Conservation (phyloP, 2,329 filamentous ascomycete genomes). For the Stemphylium lycopersici region DNA sequence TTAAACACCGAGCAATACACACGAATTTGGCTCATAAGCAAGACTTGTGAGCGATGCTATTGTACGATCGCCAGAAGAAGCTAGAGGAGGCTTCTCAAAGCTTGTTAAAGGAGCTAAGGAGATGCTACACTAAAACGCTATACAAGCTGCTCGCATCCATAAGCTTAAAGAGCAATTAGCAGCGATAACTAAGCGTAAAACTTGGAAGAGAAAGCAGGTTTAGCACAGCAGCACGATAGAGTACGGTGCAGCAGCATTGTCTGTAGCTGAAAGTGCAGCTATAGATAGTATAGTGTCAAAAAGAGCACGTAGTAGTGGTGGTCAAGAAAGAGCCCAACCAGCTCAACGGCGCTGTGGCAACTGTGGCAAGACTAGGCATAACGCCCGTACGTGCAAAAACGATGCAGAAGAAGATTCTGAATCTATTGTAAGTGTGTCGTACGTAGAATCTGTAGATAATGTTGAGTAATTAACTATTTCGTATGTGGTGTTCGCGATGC, state of each 20-base stretch:
- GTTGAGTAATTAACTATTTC: too few relatives aligned
- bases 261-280: too few relatives aligned
- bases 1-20: slow-evolving; percentile 19
- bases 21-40: slow-evolving; percentile 16
- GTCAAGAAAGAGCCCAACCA: background rate
- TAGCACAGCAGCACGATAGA: too few relatives aligned
- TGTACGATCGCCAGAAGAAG: background rate
- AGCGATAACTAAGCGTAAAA: too few relatives aligned
- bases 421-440: too few relatives aligned
- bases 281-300: too few relatives aligned
- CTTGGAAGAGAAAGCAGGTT: too few relatives aligned
- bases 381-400: background rate
- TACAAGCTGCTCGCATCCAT: background rate
- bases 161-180: slow-evolving; percentile 61
- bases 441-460: too few relatives aligned
- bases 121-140: background rate
- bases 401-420: background rate
- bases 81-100: slow-evolving; percentile 1
- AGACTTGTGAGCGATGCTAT: slow-evolving; percentile 15
- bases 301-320: slow-evolving; percentile 6
- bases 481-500: too few relatives aligned
- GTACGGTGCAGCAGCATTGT: too few relatives aligned
- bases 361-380: background rate
- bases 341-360: background rate
- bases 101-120: slow-evolving; percentile 14